Base-by-base conservation (phyloP, 441 rosid genomes). In the Euphorbia schlechtendalii region DNA sequence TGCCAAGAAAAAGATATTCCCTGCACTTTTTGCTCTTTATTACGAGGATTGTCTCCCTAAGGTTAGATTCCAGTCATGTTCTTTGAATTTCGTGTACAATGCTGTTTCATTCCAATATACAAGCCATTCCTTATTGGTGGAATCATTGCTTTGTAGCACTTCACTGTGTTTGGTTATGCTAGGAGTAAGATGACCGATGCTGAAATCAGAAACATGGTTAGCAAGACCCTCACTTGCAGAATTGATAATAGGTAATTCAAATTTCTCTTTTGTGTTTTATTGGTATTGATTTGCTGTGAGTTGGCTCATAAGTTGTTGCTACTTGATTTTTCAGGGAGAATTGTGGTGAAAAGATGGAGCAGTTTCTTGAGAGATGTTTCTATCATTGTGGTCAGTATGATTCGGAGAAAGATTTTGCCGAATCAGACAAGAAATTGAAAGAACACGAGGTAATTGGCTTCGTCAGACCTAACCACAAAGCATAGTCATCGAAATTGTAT, bases 371-470 rank as follows among this genome's bases (percentile, higher is more conserved):
- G 67, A 83, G 98, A 77, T 92, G 98, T 78, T 89, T 92, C 82
- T 92, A 92, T 76, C 93, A 89, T 73, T 75, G 95, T 59, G 96
- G 98, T 74, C 98, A 89, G 73, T 92, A 92, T 65, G 96, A 89
- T 76, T 89, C 91, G 34, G 78, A 71, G 69, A 89, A 89, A 46
- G 76, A 89, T 77, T 92, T 92, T 81, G 76, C 78, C 21, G 82
- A 83, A 56, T 74, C 89, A 56, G 90, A 89, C 80, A 82, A 83
- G 79, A 89, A 87, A 77, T 80, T 92, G 78, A 84, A 80, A 74
- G 81, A 76, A 66, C 93, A 87, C 57, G 96, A 92, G 98, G 96
- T 92, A 82, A n/a, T n/a, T n/a, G n/a, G n/a, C n/a, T n/a, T n/a
- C n/a, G n/a, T n/a, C n/a, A n/a, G n/a, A n/a, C n/a, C n/a, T n/a